Percentiles rank a stretch among this genome's conserved stretches.
These are phyloP conservation scores for Colletotrichum tropicale DNA, from an alignment of 2,329 filamentous ascomycete genomes.

Conservation along the genomic window DNA sequence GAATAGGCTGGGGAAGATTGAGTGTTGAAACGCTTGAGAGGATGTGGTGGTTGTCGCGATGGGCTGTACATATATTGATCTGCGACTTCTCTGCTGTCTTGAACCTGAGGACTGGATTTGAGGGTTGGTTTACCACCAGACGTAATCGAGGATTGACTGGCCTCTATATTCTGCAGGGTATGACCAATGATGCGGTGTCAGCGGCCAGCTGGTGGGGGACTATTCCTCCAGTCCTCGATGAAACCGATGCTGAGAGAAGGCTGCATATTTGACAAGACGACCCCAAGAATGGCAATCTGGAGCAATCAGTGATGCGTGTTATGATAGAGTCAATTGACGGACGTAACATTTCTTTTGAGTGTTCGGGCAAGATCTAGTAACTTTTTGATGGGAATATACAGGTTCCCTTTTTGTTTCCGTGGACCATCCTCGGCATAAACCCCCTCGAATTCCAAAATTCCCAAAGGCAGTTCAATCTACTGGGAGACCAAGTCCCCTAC, in stretches of 20 bases:
- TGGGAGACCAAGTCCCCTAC: not conserved
- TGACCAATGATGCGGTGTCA: no score
- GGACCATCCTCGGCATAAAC: not conserved
- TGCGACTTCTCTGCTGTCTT: no score
- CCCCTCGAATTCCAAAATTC: not conserved
- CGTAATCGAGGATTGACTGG: not conserved
- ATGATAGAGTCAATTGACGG: not conserved
- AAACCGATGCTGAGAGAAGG: no score
- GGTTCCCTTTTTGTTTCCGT: not conserved
- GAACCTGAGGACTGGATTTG: not conserved
- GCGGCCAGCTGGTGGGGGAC: no score
- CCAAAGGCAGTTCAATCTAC: not conserved
- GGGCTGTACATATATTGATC: no score
- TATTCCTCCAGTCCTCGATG: no score
- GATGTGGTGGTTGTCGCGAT: not conserved
- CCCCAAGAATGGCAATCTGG: not conserved
- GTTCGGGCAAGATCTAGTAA: not conserved
- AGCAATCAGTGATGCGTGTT: not conserved
- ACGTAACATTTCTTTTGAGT: not conserved
- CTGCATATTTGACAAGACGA: not conserved
- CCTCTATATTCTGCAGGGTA: not conserved
- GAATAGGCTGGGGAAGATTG: not conserved
- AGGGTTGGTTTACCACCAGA: not conserved
- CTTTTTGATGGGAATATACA: not conserved
- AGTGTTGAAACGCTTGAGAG: not conserved